Conservation (phyloP, 2,329 filamentous ascomycete genomes). For the Grosmannia huntii region DNA sequence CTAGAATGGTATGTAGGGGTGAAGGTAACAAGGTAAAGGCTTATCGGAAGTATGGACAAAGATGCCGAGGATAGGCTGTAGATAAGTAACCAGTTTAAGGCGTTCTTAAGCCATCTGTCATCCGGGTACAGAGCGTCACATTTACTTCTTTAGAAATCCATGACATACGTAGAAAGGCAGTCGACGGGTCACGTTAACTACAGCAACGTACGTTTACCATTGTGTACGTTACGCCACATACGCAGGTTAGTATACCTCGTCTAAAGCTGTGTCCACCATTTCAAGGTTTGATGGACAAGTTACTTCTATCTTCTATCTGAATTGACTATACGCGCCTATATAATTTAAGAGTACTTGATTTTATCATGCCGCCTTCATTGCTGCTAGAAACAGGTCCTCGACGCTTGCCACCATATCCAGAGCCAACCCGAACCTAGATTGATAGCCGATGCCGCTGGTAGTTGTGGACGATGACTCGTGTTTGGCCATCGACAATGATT, state of each 20-base stretch:
- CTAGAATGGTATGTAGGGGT: background rate
- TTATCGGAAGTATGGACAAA: background rate
- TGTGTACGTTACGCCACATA: too few species aligned
- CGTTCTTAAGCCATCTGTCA: too few species aligned
- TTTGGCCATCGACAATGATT: slow-evolving; percentile 14
- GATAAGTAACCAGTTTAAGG: background rate
- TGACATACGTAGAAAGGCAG: too few species aligned
- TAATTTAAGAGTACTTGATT: background rate
- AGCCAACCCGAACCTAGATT: slow-evolving; percentile 29
- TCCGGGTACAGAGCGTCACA: background rate
- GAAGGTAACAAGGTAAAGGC: background rate
- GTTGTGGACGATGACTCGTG: slow-evolving; percentile 23
- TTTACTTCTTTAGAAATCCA: too few species aligned
- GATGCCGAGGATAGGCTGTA: background rate
- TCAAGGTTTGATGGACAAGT: too few species aligned
- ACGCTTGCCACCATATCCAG: slow-evolving; percentile 20
- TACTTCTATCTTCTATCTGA: too few species aligned
- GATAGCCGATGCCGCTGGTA: slow-evolving; percentile 32
- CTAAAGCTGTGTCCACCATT: too few species aligned
- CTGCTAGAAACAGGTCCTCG: slow-evolving; percentile 15
- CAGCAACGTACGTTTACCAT: too few species aligned
- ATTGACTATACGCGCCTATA: too few species aligned
- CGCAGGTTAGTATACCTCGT: too few species aligned
- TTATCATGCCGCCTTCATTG: background rate
- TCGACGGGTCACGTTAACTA: too few species aligned